Evolutionary conservation across 2,329 filamentous ascomycete species (phyloP).

Genomic region (Chrysoporthe deuterocubensis): DNA sequence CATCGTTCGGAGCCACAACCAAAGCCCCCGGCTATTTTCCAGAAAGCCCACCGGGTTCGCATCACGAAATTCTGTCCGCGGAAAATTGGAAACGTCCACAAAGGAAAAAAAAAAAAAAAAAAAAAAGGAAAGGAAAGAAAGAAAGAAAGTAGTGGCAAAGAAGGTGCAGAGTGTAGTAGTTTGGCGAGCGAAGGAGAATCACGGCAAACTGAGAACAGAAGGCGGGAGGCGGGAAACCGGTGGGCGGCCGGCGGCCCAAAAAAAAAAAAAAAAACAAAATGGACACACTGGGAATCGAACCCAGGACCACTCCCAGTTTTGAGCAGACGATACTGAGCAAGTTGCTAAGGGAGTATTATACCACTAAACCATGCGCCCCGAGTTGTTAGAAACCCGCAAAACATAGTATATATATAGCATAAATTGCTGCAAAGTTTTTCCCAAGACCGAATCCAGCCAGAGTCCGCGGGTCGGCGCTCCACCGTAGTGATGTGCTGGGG

Average conservation of each 20-base stretch:
- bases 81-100: too few species aligned
- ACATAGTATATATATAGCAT: background rate
- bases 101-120: too few species aligned
- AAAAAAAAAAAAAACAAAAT: background rate
- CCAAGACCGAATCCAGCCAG: background rate
- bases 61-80: too few species aligned
- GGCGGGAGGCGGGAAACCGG: too few species aligned
- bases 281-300: constrained; percentile 15
- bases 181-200: background rate
- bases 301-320: constrained; percentile 8
- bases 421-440: too few species aligned
- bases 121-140: too few species aligned
- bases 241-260: background rate
- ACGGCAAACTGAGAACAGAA: background rate
- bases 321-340: background rate
- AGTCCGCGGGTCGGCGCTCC: background rate
- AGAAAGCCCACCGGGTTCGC: too few species aligned
- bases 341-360: constrained; percentile 13
- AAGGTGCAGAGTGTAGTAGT: too few species aligned
- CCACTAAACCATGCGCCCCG: constrained; percentile 11
- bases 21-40: too few species aligned
- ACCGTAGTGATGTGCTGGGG: background rate
- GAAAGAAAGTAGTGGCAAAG: too few species aligned
- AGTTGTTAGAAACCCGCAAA: background rate
- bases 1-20: too few species aligned